phyloP scores from a whole-genome alignment of 768 basidiomycete genomes.

The Termitomyces sp. region DNA sequence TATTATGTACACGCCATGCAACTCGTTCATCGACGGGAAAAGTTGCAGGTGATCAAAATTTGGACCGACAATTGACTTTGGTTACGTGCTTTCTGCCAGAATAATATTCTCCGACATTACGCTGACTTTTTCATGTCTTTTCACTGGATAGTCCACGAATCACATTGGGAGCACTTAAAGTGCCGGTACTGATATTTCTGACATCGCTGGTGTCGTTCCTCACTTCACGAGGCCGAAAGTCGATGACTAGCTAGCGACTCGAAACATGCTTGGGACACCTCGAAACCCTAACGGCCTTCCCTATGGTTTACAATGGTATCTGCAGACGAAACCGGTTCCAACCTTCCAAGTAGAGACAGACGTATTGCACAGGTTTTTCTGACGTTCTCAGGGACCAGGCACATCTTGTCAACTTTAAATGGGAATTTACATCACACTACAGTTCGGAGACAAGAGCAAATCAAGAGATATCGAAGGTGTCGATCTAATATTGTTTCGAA shows the following conservation, averaged over 20 bases:
- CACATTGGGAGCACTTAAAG: neutral
- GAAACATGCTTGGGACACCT: neutral
- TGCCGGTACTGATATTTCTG: neutral
- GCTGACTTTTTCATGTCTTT: neutral
- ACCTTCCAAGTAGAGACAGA: neutral
- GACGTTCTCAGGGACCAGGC: neutral
- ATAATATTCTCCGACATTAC: neutral
- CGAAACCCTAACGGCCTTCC: neutral
- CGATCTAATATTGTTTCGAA: neutral
- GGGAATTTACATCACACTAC: neutral
- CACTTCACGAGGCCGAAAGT: neutral
- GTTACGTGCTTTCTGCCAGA: neutral
- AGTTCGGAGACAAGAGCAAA: neutral
- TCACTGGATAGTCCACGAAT: neutral
- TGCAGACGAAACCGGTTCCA: neutral
- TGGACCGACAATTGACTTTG: neutral
- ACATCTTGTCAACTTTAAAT: neutral
- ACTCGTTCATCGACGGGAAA: neutral
- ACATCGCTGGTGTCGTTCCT: neutral
- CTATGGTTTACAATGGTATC: neutral
- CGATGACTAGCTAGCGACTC: neutral
- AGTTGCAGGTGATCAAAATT: neutral
- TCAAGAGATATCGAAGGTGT: neutral
- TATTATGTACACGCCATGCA: neutral
- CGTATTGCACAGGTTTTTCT: neutral